Percentiles rank a stretch among this genome's conserved stretches.
These are phyloP conservation scores for Cymbopogon flexuosus DNA, from an alignment of 202 grass and related monocot species.

Conservation along the genomic window DNA sequence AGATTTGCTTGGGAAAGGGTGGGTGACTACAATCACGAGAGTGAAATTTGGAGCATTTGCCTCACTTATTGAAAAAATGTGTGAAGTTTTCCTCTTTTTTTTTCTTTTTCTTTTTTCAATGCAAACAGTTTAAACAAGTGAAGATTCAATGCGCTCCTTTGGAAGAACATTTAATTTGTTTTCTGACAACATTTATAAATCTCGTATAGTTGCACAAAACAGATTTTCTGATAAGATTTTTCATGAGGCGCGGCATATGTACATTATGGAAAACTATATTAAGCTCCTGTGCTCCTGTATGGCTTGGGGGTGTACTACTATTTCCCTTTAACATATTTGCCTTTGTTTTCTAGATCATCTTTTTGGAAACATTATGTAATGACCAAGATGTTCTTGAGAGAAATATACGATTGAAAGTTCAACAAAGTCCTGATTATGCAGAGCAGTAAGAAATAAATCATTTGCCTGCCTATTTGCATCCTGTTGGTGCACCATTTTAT, in stretches of 20 bases:
- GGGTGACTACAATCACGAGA: not conserved
- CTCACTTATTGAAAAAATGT: not conserved
- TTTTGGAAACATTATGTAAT: slow-evolving; percentile 99
- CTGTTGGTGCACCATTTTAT: slow-evolving; percentile 11
- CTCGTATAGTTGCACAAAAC: not conserved
- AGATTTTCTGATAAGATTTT: not conserved
- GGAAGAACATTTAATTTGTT: not conserved
- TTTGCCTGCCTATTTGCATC: slow-evolving; percentile 16
- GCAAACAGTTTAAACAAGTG: not conserved
- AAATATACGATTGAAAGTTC: slow-evolving; percentile 97
- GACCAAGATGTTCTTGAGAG: slow-evolving; percentile 77
- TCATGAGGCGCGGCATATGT: not conserved
- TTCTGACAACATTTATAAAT: not conserved
- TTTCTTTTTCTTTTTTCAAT: not conserved
- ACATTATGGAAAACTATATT: not conserved
- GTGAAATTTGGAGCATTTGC: not conserved
- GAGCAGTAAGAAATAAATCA: slow-evolving; percentile 65
- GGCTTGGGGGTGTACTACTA: not conserved
- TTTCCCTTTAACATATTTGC: slow-evolving; percentile 27
- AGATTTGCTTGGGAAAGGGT: not conserved
- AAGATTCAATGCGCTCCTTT: not conserved
- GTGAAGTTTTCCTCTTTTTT: not conserved
- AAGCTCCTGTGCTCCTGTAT: not conserved
- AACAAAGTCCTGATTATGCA: slow-evolving; percentile 96
- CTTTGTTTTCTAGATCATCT: slow-evolving; percentile 73